Evolutionary conservation across 176 grass and related monocot genomes (phyloP).

Genomic region (Eragrostis curvula): DNA sequence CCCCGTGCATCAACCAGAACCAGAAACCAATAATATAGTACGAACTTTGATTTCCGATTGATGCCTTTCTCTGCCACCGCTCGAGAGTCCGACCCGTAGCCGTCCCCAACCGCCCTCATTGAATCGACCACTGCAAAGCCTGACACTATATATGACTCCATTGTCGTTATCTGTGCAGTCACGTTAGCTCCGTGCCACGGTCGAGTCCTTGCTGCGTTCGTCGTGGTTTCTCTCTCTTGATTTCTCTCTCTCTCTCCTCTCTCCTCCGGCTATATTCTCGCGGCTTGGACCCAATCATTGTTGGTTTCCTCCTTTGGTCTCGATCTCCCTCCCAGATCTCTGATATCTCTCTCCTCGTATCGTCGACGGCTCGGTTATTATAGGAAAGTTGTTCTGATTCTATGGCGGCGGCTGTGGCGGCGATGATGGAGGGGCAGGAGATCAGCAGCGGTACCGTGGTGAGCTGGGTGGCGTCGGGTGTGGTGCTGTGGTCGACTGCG

Average conservation of each 20-base stretch:
- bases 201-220: neutral
- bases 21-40: neutral
- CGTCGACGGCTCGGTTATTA: neutral
- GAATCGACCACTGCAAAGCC: neutral
- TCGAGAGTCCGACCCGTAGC: constrained; percentile 25
- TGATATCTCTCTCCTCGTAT: neutral
- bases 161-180: neutral
- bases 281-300: constrained; percentile 1
- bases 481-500: constrained; percentile 61
- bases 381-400: neutral
- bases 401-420: neutral
- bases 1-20: neutral
- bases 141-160: neutral
- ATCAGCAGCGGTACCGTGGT: constrained; percentile 28
- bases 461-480: constrained; percentile 49
- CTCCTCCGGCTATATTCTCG: constrained; percentile 25
- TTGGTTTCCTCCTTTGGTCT: neutral
- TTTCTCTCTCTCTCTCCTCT: neutral
- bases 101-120: constrained; percentile 40
- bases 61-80: neutral
- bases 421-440: neutral
- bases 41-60: neutral
- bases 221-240: neutral
- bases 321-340: neutral
- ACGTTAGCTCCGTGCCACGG: neutral